Evolutionary conservation across 371 early-diverging fungal species (phyloP).

Genomic region (Mortierella sp.): DNA sequence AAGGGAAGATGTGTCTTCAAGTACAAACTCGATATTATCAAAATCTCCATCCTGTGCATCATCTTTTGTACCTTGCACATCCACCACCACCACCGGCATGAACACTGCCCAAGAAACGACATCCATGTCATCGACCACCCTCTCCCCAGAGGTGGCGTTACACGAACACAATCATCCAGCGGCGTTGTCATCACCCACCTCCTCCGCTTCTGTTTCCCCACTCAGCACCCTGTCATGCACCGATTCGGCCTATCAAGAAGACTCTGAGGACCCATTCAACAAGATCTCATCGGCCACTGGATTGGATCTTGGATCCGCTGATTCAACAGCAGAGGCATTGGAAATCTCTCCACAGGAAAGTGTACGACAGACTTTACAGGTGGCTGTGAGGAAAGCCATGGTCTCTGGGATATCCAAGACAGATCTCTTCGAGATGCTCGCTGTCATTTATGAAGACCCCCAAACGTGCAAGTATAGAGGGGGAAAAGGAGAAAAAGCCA

Average conservation of each 20-base stretch:
- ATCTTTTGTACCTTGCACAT: conserved; percentile 5
- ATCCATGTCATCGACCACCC: not conserved
- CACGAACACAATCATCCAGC: not conserved
- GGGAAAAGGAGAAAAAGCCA: not conserved
- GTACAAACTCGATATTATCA: conserved; percentile 5
- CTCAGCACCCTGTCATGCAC: conserved; percentile 1
- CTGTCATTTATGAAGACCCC: conserved; percentile 4
- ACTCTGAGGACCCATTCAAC: not conserved
- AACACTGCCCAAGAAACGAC: not conserved
- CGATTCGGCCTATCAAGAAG: conserved; percentile 8
- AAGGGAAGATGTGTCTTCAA: not conserved
- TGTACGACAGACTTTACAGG: conserved; percentile 6
- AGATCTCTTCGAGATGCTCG: conserved; percentile 13
- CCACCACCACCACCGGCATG: not conserved
- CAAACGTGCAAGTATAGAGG: too few species aligned
- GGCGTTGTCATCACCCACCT: not conserved
- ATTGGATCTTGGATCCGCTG: too few species aligned
- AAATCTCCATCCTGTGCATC: conserved; percentile 23
- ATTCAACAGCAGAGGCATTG: not conserved
- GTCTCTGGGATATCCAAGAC: conserved; percentile 14
- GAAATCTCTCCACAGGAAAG: not conserved
- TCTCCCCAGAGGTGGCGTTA: not conserved
- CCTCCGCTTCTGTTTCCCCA: not conserved
- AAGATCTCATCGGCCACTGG: not conserved
- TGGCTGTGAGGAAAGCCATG: conserved; percentile 1